Evolutionary conservation across 768 basidiomycete genomes (phyloP), one percentile per base, ranked within the genome.

Genomic region (Calocera viscosa): DNA sequence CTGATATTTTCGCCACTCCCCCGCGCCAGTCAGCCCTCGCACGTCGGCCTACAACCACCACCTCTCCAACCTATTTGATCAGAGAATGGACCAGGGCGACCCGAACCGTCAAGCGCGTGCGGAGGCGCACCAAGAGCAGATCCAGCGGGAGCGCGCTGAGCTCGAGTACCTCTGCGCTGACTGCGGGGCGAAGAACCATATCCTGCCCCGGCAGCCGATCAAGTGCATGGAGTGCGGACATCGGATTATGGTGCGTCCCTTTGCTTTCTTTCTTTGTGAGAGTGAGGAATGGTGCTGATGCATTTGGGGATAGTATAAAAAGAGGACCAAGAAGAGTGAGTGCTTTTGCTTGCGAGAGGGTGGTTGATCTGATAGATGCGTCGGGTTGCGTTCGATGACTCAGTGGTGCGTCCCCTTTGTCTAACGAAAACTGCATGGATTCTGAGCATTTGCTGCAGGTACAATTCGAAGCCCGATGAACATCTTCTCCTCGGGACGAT

Each of bases 211-310:
- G 68, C 95, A 98, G 75, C 91, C 92, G 47, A 94, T 97, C 70
- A 88, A 95, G 67, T 98, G 95, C 78, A 83, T 90, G 71, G 93
- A 97, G 74, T 98, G 95, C 73, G 95, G 95, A 1, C 95, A 97
- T 77, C 86, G 95, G 65, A 95, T 98, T 75, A 94, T 98, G 91
- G 53, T 60, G 53, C 11, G 53, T 60, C 16, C 19, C 14, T 22
- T 5, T 60, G 26, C 19, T 10, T 19, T 60, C 26, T 28, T 5
- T 10, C 19, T 2, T 32, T 26, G 43, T 2, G 2, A 30, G 2
- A 26, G 26, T 24, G 43, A 19, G 43, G 19, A n/a, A 16, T n/a
- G n/a, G n/a, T n/a, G 53, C 53, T 60, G 53, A 60, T 19, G 7
- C 19, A 7, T 49, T 8, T 7, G 43, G 43, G 16, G 10, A 19